A percentile compares a stretch with the other conserved stretches of the same genome.
phyloP scores from a whole-genome alignment of 169 alveolate species.

The Plasmodium cynomolgi region DNA sequence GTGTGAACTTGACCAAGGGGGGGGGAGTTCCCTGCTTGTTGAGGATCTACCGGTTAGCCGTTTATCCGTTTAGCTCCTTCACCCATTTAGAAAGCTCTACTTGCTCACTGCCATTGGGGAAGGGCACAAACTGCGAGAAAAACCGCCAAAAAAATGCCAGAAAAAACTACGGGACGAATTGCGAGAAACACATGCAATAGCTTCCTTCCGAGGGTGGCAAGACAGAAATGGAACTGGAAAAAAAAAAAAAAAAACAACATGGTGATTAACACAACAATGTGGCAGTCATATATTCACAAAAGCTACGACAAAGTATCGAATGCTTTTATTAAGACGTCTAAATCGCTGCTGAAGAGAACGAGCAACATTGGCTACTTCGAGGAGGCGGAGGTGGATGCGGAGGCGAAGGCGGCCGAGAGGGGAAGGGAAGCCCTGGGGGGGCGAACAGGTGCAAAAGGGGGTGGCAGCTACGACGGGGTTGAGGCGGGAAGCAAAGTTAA shows the following conservation, averaged over 20 bases:
- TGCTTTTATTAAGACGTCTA: constrained; percentile 28
- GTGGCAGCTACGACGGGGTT: background rate
- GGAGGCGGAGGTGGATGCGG: background rate
- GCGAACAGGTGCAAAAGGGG: background rate
- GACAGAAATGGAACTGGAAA: background rate
- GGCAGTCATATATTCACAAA: constrained; percentile 22
- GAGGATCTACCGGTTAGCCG: background rate
- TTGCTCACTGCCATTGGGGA: background rate
- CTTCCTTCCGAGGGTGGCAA: background rate
- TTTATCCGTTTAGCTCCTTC: background rate
- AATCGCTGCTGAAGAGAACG: background rate
- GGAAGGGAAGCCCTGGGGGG: too few species aligned
- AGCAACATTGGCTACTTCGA: background rate
- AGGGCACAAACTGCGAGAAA: background rate
- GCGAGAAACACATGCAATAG: background rate
- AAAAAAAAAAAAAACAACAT: constrained; percentile 13
- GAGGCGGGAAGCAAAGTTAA: background rate
- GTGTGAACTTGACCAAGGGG: background rate
- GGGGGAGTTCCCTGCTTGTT: background rate
- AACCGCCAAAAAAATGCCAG: background rate
- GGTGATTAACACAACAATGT: background rate
- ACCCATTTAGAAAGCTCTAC: background rate
- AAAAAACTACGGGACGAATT: background rate
- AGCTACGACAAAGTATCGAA: constrained; percentile 57
- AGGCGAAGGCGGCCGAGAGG: background rate